Conservation (phyloP, 139 green algal species). For the Micractinium conductrix region DNA sequence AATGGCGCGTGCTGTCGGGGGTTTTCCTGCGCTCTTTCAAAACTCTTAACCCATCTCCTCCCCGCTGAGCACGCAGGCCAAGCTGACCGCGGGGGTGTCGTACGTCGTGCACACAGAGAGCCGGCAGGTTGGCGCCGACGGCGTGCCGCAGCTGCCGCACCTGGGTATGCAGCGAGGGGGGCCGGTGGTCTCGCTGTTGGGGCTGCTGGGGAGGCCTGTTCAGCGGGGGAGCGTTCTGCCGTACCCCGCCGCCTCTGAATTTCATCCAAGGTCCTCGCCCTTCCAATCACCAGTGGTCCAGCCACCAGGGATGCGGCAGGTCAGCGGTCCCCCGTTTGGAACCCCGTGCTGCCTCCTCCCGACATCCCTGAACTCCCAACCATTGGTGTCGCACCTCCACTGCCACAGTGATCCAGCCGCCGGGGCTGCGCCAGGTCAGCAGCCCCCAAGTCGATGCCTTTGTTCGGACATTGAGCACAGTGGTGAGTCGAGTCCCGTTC, state of each 20-base stretch:
- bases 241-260: too few relatives aligned
- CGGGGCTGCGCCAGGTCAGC: not conserved
- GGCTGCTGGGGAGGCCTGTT: not conserved
- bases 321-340: too few relatives aligned
- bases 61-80: slow-evolving; percentile 24
- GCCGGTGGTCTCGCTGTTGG: too few relatives aligned
- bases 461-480: not conserved
- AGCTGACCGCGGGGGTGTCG: slow-evolving; percentile 45
- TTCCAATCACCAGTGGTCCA: too few relatives aligned
- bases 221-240: too few relatives aligned
- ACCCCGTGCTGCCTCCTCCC: too few relatives aligned
- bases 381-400: too few relatives aligned
- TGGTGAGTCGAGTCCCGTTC: not conserved
- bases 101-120: slow-evolving; percentile 54
- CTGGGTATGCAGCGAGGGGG: slow-evolving; percentile 5
- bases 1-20: not conserved
- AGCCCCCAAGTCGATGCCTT: not conserved
- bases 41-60: too few relatives aligned
- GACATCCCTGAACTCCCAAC: too few relatives aligned
- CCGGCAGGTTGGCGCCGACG: slow-evolving; percentile 30
- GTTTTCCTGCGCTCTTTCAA: not conserved
- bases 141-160: slow-evolving; percentile 43
- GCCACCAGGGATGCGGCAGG: too few relatives aligned
- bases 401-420: slow-evolving; percentile 45
- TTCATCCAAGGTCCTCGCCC: too few relatives aligned